Percentiles rank a stretch among this genome's conserved stretches.
These are phyloP conservation scores for Dipteronia dyeriana DNA, from an alignment of 345 rosid species.

Conservation along the genomic window DNA sequence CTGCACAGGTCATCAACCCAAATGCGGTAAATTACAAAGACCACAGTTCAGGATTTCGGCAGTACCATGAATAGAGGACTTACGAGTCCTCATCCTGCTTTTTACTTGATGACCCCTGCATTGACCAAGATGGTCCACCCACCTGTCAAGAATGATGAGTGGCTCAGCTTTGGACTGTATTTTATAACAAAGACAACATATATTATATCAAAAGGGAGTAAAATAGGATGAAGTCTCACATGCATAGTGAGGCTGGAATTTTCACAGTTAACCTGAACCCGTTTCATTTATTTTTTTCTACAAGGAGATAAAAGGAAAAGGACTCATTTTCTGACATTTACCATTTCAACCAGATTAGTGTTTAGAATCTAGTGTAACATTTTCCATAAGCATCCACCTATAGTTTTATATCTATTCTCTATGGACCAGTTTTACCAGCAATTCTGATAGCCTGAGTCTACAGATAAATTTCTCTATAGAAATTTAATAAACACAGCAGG, in stretches of 20 bases:
- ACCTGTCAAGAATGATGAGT: conserved; percentile 43
- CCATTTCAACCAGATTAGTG: neutral
- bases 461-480: neutral
- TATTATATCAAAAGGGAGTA: neutral
- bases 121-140: conserved; percentile 40
- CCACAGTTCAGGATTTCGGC: neutral
- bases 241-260: neutral
- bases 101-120: conserved; percentile 54
- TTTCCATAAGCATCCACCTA: neutral
- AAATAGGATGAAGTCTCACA: neutral
- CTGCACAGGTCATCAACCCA: conserved; percentile 32
- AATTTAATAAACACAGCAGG: conserved; percentile 5
- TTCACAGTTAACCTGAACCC: neutral
- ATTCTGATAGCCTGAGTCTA: neutral
- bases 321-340: neutral
- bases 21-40: neutral
- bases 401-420: neutral
- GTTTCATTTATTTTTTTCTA: neutral
- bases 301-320: neutral
- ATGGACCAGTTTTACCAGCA: neutral
- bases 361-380: conserved; percentile 1
- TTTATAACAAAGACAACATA: neutral
- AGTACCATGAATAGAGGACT: conserved; percentile 22
- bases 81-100: conserved; percentile 56
- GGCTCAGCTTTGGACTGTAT: neutral